Evolutionary conservation across 164 flowering plant genomes (phyloP), one percentile per base, ranked within the genome.

Genomic region (Magnolia changhungtana): DNA sequence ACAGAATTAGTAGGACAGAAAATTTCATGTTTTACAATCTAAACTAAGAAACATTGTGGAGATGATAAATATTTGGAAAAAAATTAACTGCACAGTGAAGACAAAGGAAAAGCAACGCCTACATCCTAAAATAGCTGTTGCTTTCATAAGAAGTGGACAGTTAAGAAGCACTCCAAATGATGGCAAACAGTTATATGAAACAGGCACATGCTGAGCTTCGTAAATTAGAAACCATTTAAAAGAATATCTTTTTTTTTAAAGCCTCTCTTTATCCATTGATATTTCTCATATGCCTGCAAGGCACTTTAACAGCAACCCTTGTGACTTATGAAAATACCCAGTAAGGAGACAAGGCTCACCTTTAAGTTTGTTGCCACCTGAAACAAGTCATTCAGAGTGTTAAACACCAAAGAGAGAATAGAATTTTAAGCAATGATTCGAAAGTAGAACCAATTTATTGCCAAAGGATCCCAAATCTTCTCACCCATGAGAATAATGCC

Each of bases 401-500:
- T 64, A 80, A 77, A 64, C 21, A 21, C 29, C 7, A 31, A 55
- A 55, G 61, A 9, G 18, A 55, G 19, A 55, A 55, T 11, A 55
- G 61, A 55, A 55, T 16, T 55, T 55, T 37, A 5, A 37, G 45
- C 45, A 37, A 37, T 37, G 45, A 37, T 37, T 37, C 45, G 55
- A 78, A n/a, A 50, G 16, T 8, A 51, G 58, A 21, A 63, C 73
- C 13, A 11, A 74, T 23, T 63, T 11, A 45, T 51, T 63, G 24
- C 45, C 45, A 55, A 55, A 55, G 61, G 61, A 55, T 16, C 13
- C 16, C 61, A 37, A 55, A 74, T 24, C 24, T 78, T 76, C 91
- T 85, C 72, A 92, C 97, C 91, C 89, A 90, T 71, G 98, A 88
- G 79, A 90, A 93, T n/a, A 93, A 78, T 14, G 94, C 98, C 4